Base-by-base conservation (phyloP, 2,329 filamentous ascomycete genomes). In the Colletotrichum echinochloae region DNA sequence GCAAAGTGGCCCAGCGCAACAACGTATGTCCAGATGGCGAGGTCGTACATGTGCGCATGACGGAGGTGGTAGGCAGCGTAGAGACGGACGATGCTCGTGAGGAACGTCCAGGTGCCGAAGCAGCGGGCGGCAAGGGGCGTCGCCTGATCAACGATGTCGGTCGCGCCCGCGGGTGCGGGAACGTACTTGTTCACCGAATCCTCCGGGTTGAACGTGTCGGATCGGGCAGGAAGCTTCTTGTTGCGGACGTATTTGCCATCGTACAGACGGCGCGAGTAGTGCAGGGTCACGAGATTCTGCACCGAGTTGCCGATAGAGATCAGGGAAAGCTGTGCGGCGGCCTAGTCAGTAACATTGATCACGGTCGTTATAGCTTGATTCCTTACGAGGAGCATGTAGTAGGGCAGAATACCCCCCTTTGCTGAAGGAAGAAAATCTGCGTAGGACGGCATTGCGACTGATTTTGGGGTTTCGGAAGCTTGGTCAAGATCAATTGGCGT, bases 201-300 rank as follows among this genome's bases (percentile, higher is more conserved):
- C 28, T 88, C 86, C 16, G 85, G 84, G 76, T 88, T 82, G 79
- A 80, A 83, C 46, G 76, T 78, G 55, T 78, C 76, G 62, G 83
- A 79, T 66, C 77, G 81, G 57, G 81, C 76, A 12, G 80, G 80
- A 14, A 88, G 79, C 39, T 80, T 78, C 48, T 80, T 70, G 82
- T 88, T 89, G 63, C 83, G 80, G 26, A 90, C 81, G 76, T 89
- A 90, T 73, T 83, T 83, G 71, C 90, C 90, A 75, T 91, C 89
- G 85, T 98, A 99, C 78, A 98, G 89, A 79, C 94, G 92, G n/a
- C 91, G 90, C 9, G 94, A 94, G 83, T 93, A 97, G 80, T 90
- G 86, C 4, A 95, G 87, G 23, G 94, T 97, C 44, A 84, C 77
- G 82, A 97, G 97, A 78, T 93, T 90, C 85, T 98, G 95, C 56